Evolutionary conservation across 768 basidiomycete species (phyloP).

Genomic region (Kwoniella dendrophila): DNA sequence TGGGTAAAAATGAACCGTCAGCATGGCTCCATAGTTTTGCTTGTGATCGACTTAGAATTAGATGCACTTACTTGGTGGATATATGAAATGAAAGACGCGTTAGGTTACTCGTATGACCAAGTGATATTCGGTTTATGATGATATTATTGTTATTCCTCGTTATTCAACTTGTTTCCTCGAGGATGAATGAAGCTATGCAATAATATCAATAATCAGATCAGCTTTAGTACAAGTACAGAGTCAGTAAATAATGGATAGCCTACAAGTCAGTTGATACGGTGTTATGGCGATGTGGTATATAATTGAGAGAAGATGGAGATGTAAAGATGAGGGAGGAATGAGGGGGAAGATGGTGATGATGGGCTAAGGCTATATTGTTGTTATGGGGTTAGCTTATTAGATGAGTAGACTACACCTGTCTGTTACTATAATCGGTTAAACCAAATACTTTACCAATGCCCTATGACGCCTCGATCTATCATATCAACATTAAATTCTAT

Average conservation of each 20-base stretch:
- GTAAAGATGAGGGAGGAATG: no score
- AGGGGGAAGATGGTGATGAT: slow-evolving; percentile 1
- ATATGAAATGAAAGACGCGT: neutral
- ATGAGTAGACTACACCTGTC: neutral
- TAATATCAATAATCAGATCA: neutral
- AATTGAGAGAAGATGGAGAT: no score
- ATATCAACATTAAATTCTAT: slow-evolving; percentile 1
- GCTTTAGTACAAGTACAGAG: neutral
- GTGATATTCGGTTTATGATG: no score
- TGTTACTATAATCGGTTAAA: slow-evolving; percentile 15
- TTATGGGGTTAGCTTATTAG: neutral
- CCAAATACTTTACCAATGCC: neutral
- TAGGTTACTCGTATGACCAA: neutral
- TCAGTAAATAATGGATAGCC: neutral
- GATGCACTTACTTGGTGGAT: neutral
- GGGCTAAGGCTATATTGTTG: neutral
- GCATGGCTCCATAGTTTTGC: neutral
- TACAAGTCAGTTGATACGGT: slow-evolving; percentile 10
- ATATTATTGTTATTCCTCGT: neutral
- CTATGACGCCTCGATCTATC: slow-evolving; percentile 1
- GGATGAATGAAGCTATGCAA: neutral
- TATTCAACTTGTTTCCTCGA: neutral
- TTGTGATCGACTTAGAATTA: neutral
- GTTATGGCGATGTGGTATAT: neutral
- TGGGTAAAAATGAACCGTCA: neutral